Conservation (phyloP, 495 filamentous ascomycete species). For the Pyronema domesticum region DNA sequence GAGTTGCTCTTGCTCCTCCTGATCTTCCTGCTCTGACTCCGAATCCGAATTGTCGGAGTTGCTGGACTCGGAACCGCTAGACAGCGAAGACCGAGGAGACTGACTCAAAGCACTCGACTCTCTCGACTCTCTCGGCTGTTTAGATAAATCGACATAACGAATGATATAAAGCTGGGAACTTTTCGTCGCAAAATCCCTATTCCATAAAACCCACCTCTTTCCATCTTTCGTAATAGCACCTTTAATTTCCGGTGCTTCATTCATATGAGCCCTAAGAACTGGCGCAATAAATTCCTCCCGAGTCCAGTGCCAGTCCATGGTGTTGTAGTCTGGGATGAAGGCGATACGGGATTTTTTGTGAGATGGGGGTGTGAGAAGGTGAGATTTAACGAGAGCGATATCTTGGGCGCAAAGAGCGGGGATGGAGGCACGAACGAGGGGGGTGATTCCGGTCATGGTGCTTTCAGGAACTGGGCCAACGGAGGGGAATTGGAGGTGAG, state of each 20-base stretch:
- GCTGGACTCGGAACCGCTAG: no score
- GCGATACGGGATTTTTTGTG: conserved; percentile 38
- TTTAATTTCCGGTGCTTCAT: conserved; percentile 38
- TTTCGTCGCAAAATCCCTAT: conserved; percentile 44
- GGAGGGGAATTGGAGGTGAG: conserved; percentile 48
- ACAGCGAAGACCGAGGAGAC: no score
- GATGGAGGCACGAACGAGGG: conserved; percentile 36
- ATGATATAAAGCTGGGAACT: conserved; percentile 47
- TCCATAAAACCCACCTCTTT: conserved; percentile 57
- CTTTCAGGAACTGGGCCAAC: neutral
- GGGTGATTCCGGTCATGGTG: conserved; percentile 17
- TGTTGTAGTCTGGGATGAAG: conserved; percentile 51
- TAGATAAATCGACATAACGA: conserved; percentile 42
- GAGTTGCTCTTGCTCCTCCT: conserved; percentile 33
- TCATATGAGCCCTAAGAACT: conserved; percentile 29
- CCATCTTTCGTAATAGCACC: conserved; percentile 42
- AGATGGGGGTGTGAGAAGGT: neutral
- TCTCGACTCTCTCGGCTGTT: neutral
- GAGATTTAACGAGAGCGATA: conserved; percentile 5
- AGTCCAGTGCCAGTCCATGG: conserved; percentile 68
- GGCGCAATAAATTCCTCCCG: conserved; percentile 68
- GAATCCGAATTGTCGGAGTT: no score
- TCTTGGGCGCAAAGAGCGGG: conserved; percentile 40
- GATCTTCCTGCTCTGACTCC: neutral
- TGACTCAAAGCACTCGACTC: no score